Evolutionary conservation across 495 filamentous ascomycete species (phyloP).

Genomic region (Staphylotrichum longicolle): DNA sequence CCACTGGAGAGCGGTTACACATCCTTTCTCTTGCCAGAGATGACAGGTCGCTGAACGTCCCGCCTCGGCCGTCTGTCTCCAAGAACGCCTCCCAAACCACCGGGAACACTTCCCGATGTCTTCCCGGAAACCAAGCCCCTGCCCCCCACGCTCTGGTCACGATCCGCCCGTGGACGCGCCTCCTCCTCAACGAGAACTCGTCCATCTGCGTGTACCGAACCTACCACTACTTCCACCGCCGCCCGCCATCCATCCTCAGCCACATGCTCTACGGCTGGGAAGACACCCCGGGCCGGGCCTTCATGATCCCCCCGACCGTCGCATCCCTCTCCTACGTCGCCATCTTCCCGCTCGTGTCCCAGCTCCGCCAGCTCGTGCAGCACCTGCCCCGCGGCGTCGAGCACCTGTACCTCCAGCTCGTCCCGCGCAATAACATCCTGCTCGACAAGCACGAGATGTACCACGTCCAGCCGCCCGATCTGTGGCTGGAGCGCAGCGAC

Average conservation of each 20-base stretch:
- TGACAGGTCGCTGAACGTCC: neutral
- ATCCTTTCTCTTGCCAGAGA: slow-evolving; percentile 41
- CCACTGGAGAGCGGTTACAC: slow-evolving; percentile 36
- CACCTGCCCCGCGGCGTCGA: slow-evolving; percentile 39
- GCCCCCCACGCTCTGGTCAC: slow-evolving; percentile 30
- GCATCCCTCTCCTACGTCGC: slow-evolving; percentile 48
- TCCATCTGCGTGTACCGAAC: slow-evolving; percentile 37
- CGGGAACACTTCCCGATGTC: neutral
- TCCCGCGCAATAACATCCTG: slow-evolving; percentile 41
- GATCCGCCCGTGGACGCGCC: slow-evolving; percentile 40
- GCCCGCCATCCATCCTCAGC: slow-evolving; percentile 41
- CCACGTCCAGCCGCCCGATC: slow-evolving; percentile 37
- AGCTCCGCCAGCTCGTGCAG: slow-evolving; percentile 37
- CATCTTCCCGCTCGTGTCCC: slow-evolving; percentile 44
- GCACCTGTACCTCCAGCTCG: slow-evolving; percentile 45
- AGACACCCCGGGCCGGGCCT: slow-evolving; percentile 31
- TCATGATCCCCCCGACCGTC: slow-evolving; percentile 37
- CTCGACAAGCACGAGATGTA: slow-evolving; percentile 37
- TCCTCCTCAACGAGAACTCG: slow-evolving; percentile 47
- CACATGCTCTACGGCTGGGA: slow-evolving; percentile 37
- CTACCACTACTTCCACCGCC: slow-evolving; percentile 40
- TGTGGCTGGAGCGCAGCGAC: slow-evolving; percentile 48
- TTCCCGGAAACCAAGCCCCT: neutral
- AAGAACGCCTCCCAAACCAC: neutral
- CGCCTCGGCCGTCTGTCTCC: neutral